Base-by-base conservation (phyloP, 2,329 filamentous ascomycete species). In the Colletotrichum viniferum region DNA sequence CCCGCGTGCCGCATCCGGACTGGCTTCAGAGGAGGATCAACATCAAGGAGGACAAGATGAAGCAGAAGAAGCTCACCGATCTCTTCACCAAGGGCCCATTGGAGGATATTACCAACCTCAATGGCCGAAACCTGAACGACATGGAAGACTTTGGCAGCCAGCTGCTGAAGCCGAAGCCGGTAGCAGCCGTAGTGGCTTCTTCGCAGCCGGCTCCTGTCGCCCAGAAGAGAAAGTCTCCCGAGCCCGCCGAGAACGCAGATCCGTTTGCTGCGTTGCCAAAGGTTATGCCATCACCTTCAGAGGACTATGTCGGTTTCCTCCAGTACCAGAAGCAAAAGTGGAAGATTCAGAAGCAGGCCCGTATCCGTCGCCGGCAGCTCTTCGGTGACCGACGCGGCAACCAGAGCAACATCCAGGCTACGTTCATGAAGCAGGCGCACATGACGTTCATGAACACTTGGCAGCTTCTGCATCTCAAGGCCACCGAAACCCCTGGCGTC, bases 11-110 rank as follows among this genome's bases (percentile, higher is more conserved):
- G 8, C 97, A 99, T 85, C 97, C 97, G 0, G 97, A 99, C 70
- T 99, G 97, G 97, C 90, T 99, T 38, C 96, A 98, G 81, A 92
- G 95, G 74, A 91, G 96, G 69, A 98, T 99, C 84, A 95, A 97
- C 79, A 93, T 94, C 83, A 98, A 98, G 84, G 97, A 99, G 73
- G 97, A 99, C 86, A 96, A 94, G 82, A 94, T 98, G 89, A 98
- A 99, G 87, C 97, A 99, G 86, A 98, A 96, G 87, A 99, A 99
- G 86, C 94, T 99, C 88, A 99, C 96, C 0, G 97, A 98, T 81
- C 88, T 98, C 79, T 98, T 99, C 81, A 88, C 82, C 81, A 94
- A 94, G 82, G 92, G 89, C 61, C 94, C 95, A 0, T 84, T 98
- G 28, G 91, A 92, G 14, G 94, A 96, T 78, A 93, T 95, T 86